Evolutionary conservation across 805 yeast species (phyloP).

Genomic region (Grigorovia yakushimaensis): DNA sequence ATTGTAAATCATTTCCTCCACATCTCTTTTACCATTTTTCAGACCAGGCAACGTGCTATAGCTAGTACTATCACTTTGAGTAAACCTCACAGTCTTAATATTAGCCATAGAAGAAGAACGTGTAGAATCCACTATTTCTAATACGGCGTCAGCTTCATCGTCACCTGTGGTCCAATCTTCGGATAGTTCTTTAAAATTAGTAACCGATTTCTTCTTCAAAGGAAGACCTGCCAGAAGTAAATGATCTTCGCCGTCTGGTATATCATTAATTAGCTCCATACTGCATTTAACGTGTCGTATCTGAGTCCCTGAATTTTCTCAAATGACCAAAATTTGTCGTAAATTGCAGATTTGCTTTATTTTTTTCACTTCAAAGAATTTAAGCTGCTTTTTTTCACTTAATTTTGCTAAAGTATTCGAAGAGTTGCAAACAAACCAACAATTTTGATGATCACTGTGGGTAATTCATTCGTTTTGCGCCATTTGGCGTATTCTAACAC

Average conservation of each 20-base stretch:
- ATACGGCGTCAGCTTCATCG: not conserved
- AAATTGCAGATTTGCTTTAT: no score
- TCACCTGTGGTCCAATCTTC: constrained; percentile 4
- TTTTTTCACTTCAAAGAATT: not conserved
- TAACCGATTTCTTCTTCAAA: constrained; percentile 5
- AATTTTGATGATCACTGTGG: not conserved
- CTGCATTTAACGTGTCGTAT: not conserved
- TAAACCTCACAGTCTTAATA: not conserved
- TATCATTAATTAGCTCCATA: not conserved
- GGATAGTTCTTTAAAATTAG: constrained; percentile 7
- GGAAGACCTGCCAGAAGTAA: constrained; percentile 4
- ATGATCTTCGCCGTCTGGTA: not conserved
- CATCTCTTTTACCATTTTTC: not conserved
- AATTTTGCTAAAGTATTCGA: no score
- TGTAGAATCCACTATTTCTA: not conserved
- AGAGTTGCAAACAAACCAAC: no score
- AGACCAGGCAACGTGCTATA: not conserved
- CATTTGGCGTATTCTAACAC: not conserved
- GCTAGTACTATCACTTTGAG: not conserved
- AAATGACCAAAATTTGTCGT: not conserved
- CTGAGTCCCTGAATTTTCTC: not conserved
- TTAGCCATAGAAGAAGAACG: not conserved
- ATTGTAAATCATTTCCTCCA: not conserved
- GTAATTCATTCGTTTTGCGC: not conserved
- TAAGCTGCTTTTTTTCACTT: no score